These are phyloP conservation scores for Nyssa sinensis DNA, from an alignment of 148 eudicot species.

Conservation along the genomic window DNA sequence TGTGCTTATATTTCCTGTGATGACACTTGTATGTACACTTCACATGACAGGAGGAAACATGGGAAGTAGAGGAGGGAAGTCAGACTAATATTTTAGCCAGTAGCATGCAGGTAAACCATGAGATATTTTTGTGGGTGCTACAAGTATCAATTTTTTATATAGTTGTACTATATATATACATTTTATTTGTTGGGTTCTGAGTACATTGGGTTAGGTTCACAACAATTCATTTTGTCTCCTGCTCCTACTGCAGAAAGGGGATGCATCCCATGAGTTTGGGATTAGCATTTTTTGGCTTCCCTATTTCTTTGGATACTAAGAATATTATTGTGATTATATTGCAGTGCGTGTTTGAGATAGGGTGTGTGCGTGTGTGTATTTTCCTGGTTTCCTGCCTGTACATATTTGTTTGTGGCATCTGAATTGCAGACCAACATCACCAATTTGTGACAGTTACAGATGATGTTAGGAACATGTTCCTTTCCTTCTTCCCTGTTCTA, in stretches of 20 bases:
- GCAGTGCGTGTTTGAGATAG: too few species aligned
- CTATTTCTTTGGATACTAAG: not conserved
- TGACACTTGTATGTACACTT: not conserved
- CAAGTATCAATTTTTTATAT: not conserved
- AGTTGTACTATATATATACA: too few species aligned
- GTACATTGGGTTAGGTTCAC: not conserved
- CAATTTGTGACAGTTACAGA: not conserved
- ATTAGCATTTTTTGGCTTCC: not conserved
- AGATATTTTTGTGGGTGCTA: not conserved
- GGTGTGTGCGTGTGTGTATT: too few species aligned
- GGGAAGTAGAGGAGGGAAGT: slow-evolving; percentile 98
- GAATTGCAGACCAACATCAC: not conserved
- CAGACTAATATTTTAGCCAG: slow-evolving; percentile 94
- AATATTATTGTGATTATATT: not conserved
- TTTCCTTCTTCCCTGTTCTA: too few species aligned
- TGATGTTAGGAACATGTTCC: not conserved
- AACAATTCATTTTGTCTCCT: not conserved
- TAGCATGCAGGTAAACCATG: slow-evolving; percentile 83
- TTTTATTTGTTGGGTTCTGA: not conserved
- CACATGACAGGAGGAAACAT: slow-evolving; percentile 81
- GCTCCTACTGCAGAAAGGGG: not conserved
- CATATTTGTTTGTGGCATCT: not conserved
- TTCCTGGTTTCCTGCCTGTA: not conserved
- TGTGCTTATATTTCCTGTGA: slow-evolving; percentile 7
- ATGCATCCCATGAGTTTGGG: not conserved